phyloP scores from a whole-genome alignment of 768 basidiomycete species.

The Multifurca ochricompacta region DNA sequence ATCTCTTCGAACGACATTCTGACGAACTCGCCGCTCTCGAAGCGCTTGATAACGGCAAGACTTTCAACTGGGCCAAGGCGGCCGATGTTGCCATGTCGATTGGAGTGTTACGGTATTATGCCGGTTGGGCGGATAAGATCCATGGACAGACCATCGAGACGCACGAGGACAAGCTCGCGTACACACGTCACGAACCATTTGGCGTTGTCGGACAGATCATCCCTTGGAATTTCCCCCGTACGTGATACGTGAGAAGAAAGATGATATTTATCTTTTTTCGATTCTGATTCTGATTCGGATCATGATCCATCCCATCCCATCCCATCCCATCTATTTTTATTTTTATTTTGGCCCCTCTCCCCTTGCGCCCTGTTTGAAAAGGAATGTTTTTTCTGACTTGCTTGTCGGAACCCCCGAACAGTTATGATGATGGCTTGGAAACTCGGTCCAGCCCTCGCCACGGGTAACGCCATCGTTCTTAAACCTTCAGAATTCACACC shows the following conservation, averaged over 20 bases:
- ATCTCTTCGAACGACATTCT: constrained; percentile 50
- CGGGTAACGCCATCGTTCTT: constrained; percentile 52
- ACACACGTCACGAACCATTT: constrained; percentile 56
- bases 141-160: constrained; percentile 69
- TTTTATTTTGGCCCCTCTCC: not conserved
- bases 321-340: too few relatives aligned
- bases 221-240: constrained; percentile 59
- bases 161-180: constrained; percentile 39
- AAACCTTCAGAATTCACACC: constrained; percentile 65
- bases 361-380: not conserved
- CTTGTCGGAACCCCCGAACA: constrained; percentile 2
- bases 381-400: too few relatives aligned
- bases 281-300: too few relatives aligned
- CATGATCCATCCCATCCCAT: too few relatives aligned
- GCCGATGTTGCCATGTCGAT: constrained; percentile 44
- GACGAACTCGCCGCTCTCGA: constrained; percentile 71
- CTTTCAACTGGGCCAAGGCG: constrained; percentile 39
- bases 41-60: constrained; percentile 61
- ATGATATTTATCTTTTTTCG: too few relatives aligned
- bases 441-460: constrained; percentile 55
- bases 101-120: constrained; percentile 64
- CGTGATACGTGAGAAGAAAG: too few relatives aligned
- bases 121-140: constrained; percentile 86
- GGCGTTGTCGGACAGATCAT: constrained; percentile 53
- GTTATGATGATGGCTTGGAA: constrained; percentile 55